Evolutionary conservation across 2,329 filamentous ascomycete species (phyloP).

Genomic region (Ascochyta clinopodiicola): DNA sequence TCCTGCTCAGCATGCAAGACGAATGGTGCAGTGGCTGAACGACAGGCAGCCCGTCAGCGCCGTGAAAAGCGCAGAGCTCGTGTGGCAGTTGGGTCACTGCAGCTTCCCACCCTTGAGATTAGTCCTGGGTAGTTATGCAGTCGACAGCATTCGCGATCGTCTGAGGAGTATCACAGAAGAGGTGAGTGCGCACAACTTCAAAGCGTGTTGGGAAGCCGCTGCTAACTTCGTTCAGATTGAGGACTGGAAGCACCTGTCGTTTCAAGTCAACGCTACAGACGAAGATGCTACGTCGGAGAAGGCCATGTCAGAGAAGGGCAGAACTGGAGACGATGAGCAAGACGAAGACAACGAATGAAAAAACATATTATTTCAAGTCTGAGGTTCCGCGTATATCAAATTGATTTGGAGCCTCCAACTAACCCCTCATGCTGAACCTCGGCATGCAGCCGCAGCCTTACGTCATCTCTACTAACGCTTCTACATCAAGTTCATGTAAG

Average conservation of each 20-base stretch:
- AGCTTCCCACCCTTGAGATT: slow-evolving; percentile 88
- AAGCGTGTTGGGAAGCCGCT: no score
- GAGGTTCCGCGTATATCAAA: background rate
- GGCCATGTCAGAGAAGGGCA: slow-evolving; percentile 21
- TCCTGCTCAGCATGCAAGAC: slow-evolving; percentile 84
- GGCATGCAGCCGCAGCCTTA: slow-evolving; percentile 24
- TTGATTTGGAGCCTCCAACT: background rate
- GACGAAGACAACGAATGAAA: slow-evolving; percentile 26
- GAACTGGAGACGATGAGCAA: slow-evolving; percentile 33
- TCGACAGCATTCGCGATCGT: slow-evolving; percentile 92
- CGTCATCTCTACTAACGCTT: slow-evolving; percentile 25
- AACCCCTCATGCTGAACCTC: slow-evolving; percentile 28
- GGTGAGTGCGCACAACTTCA: slow-evolving; percentile 52
- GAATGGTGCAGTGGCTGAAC: slow-evolving; percentile 93
- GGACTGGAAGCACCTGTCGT: slow-evolving; percentile 38
- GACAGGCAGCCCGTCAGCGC: slow-evolving; percentile 92
- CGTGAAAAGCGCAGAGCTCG: slow-evolving; percentile 88
- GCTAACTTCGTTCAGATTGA: slow-evolving; percentile 26
- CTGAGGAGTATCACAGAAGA: slow-evolving; percentile 92
- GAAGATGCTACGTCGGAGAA: slow-evolving; percentile 29
- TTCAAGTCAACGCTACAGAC: slow-evolving; percentile 24
- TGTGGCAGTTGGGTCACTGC: slow-evolving; percentile 94
- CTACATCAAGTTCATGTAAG: background rate
- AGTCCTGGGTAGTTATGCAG: slow-evolving; percentile 89
- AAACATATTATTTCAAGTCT: background rate